Conservation (phyloP, 768 basidiomycete species). For the Hericium erinaceus region DNA sequence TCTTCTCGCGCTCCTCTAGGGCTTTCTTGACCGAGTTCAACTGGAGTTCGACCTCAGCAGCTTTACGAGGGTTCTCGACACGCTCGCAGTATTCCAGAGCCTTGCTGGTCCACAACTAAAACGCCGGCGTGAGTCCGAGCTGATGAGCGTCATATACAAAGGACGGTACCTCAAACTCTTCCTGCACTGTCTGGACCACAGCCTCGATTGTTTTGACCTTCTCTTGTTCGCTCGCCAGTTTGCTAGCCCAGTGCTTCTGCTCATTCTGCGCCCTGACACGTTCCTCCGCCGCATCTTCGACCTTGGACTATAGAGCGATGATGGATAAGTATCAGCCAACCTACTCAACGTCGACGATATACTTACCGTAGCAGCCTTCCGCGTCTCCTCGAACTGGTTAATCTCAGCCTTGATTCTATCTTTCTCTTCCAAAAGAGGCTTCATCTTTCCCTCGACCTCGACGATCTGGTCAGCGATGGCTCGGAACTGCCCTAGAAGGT, state of each 20-base stretch:
- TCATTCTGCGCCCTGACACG: conserved; percentile 43
- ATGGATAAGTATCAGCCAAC: conserved; percentile 3
- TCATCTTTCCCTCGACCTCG: conserved; percentile 38
- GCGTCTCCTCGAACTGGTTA: conserved; percentile 38
- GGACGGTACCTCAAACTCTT: conserved; percentile 51
- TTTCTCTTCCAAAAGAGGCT: conserved; percentile 31
- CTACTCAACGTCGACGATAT: not conserved
- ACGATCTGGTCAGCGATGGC: conserved; percentile 36
- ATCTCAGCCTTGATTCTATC: conserved; percentile 41
- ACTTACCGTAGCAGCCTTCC: conserved; percentile 37
- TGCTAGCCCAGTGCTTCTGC: conserved; percentile 39
- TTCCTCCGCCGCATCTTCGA: conserved; percentile 37
- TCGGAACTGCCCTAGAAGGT: conserved; percentile 38
- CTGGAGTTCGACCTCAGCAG: conserved; percentile 45
- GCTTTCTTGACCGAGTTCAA: conserved; percentile 57
- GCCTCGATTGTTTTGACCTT: conserved; percentile 37
- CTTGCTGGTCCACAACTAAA: conserved; percentile 52
- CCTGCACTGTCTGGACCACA: conserved; percentile 39
- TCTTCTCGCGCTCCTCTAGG: conserved; percentile 55
- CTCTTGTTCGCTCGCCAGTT: conserved; percentile 40
- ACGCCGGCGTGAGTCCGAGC: not conserved
- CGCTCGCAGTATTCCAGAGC: conserved; percentile 56
- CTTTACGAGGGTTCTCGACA: conserved; percentile 47
- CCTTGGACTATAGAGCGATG: conserved; percentile 30
- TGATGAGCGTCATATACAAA: not conserved